phyloP scores from a whole-genome alignment of 192 early-diverging fungal genomes.

The Funneliformis mosseae region DNA sequence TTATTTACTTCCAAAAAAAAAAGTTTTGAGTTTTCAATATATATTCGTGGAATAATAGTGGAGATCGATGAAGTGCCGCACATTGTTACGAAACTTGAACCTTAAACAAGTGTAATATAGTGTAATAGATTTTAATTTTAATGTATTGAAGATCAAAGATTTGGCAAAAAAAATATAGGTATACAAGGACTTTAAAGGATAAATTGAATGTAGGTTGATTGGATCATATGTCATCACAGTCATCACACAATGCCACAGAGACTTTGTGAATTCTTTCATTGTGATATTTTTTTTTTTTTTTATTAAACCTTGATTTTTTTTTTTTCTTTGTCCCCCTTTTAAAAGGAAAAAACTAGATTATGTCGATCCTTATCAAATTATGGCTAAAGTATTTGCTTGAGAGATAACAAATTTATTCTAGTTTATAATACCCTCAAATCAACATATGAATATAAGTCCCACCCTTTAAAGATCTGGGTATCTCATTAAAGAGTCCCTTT shows the following conservation, averaged over 20 bases:
- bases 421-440: no score
- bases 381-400: no score
- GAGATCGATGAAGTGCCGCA: background rate
- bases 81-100: background rate
- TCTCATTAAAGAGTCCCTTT: no score
- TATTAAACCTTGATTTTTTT: background rate
- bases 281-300: background rate
- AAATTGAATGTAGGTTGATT: background rate
- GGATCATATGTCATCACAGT: background rate
- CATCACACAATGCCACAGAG: background rate
- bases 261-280: background rate
- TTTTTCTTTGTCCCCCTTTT: background rate
- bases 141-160: background rate
- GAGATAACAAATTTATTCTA: no score
- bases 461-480: no score
- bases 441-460: no score
- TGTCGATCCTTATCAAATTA: no score
- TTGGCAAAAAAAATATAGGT: background rate
- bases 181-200: background rate
- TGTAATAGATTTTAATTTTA: no score
- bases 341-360: no score
- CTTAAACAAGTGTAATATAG: background rate
- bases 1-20: background rate
- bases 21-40: background rate
- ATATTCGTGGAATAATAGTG: background rate